phyloP scores from a whole-genome alignment of 352 stramenopile species.

The Pythium utonaiense region DNA sequence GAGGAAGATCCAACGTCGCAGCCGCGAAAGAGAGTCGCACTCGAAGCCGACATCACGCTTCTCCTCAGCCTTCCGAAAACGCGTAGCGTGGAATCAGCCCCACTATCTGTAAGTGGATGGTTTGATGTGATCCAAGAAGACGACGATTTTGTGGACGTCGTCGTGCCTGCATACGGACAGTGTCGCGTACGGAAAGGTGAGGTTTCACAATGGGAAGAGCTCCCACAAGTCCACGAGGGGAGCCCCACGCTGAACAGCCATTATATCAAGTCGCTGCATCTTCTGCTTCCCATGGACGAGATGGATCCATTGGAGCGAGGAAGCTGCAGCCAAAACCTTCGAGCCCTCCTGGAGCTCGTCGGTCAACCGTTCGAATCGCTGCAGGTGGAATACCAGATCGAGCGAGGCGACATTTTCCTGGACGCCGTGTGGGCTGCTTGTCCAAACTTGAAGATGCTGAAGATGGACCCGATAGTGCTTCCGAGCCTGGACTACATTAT shows the following conservation, averaged over 20 bases:
- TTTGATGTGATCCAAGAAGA: background rate
- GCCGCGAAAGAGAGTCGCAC: background rate
- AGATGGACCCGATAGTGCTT: too few relatives aligned
- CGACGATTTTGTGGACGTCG: background rate
- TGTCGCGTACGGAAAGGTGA: background rate
- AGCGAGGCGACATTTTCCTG: too few relatives aligned
- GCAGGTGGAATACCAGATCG: too few relatives aligned
- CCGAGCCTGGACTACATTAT: too few relatives aligned
- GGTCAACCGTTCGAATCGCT: too few relatives aligned
- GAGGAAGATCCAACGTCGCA: background rate
- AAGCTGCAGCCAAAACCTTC: too few relatives aligned
- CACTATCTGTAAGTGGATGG: background rate
- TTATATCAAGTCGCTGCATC: background rate
- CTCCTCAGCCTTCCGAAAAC: background rate
- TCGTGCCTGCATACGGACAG: background rate
- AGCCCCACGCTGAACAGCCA: background rate
- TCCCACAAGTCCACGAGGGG: background rate
- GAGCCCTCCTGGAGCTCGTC: too few relatives aligned
- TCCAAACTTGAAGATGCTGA: too few relatives aligned
- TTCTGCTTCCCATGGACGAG: background rate
- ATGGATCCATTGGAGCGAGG: too few relatives aligned
- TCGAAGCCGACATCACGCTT: background rate
- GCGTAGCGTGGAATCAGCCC: background rate
- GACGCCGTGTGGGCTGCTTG: too few relatives aligned
- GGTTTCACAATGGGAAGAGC: background rate